phyloP scores from a whole-genome alignment of 495 filamentous ascomycete genomes.

The Tuber indicum region DNA sequence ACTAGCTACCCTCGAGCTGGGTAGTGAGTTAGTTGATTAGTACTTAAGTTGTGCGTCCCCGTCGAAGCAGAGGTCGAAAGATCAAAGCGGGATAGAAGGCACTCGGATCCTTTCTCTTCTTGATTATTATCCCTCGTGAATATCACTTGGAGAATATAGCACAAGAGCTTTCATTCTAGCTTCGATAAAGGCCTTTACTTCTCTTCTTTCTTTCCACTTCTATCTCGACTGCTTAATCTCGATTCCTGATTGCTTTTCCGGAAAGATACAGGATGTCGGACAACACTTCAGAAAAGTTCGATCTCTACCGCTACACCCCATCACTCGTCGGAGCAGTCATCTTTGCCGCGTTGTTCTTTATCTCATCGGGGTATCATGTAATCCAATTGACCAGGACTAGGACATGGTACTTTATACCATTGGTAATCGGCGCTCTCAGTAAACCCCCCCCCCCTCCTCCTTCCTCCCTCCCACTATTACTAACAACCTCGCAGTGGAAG shows the following conservation, averaged over 20 bases:
- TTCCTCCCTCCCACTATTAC: neutral
- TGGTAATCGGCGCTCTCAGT: slow-evolving; percentile 56
- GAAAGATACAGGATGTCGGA: neutral
- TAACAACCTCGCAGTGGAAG: slow-evolving; percentile 47
- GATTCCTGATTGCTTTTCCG: neutral
- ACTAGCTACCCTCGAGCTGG: neutral
- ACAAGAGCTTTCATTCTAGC: neutral
- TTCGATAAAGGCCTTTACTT: neutral
- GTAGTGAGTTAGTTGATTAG: neutral
- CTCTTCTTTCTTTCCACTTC: neutral
- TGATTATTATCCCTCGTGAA: neutral
- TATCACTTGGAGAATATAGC: neutral
- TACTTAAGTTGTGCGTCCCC: neutral
- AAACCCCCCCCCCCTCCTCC: neutral
- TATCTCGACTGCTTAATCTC: neutral
- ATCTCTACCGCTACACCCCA: slow-evolving; percentile 49
- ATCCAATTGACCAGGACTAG: slow-evolving; percentile 48
- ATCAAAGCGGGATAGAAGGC: neutral
- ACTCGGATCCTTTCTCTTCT: neutral
- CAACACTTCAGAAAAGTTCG: slow-evolving; percentile 14
- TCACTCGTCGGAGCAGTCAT: slow-evolving; percentile 47
- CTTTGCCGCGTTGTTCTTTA: slow-evolving; percentile 51
- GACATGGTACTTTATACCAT: slow-evolving; percentile 58
- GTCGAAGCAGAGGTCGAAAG: neutral
- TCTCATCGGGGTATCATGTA: slow-evolving; percentile 47